Base-by-base conservation (phyloP, 1,284 basidiomycete species). In the Trichosporon ovoides region DNA sequence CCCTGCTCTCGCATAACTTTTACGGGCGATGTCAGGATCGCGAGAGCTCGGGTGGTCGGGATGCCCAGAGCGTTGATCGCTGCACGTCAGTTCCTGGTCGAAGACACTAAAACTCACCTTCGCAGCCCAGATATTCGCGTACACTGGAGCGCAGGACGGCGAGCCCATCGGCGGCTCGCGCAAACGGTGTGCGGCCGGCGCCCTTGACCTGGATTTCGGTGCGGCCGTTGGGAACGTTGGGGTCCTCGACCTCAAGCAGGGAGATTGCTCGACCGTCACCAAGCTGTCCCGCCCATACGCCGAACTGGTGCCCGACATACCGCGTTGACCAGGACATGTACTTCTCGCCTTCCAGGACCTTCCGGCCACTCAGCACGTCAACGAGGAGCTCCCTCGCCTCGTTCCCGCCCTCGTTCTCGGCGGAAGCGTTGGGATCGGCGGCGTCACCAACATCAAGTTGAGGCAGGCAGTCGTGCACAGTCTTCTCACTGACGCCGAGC, bases 181-280 rank as follows among this genome's bases (percentile, higher is more conserved):
- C 91, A 77, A 95, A 98, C 0, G 95, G 94, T 1, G 95, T 98
- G 10, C 95, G 83, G 0, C 95, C 95, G 0, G 87, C 85, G 0
- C 95, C 95, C 72, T 98, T 98, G 65, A 98, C 83, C 74, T 98
- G 95, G 4, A 98, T 81, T 72, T 98, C 93, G 64, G 86, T 87
- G 0, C 81, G 79, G 3, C 82, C 78, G 9, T 9, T 31, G 5
- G 28, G 28, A 18, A 83, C 80, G 1, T 83, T 75, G 5, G 78
- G 72, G 1, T 86, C 85, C 68, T 87, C 85, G 0, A 90, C 91
- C 54, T 88, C 86, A 56, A 90, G 74, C 53, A 98, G 83, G 10
- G 89, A 89, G 31, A 93, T 88, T 0, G 95, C 95, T 13, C 95
- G 83, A 0, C 95, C 95, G 70, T 98, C 95, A 10, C 95, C 95